Evolutionary conservation across 2,329 filamentous ascomycete genomes (phyloP), one percentile per base, ranked within the genome.

Genomic region (Elsinoe batatas): DNA sequence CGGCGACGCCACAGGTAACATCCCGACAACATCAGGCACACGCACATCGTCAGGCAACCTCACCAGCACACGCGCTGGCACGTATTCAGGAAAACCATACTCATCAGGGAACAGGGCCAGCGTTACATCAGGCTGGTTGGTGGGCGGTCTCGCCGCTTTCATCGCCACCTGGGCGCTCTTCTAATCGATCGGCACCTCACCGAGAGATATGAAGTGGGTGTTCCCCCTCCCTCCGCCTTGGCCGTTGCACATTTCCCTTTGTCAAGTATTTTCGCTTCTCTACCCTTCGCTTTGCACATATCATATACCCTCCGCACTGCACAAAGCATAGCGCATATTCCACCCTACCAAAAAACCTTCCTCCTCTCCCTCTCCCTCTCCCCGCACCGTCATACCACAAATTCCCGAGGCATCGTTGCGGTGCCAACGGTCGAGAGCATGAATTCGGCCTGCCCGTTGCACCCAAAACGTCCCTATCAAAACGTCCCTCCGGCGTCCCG

Each of bases 1-100:
- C 59, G 64, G 76, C 53, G 37, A 59, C 26, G 67, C 66, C 7
- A 71, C 68, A 11, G 68, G 69, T 11, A 68, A 69, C 51, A 58
- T 68, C 32, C 70, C 71, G 12, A 26, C 53, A n/a, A 18, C 53
- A 17, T 46, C 38, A 10, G 35, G 36, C 7, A 44, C 40, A 15
- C 46, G 40, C 32, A 33, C 47, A 44, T 46, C 38, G 53, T 55
- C 53, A 44, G 53, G 53, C 38, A 55, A 55, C 42, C 40, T 44
- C 53, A 55, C 53, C 47, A 51, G 47, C 47, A 51, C 47, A n/a
- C 47, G 33, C 46, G 37, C 53, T 44, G 53, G 53, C 53, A 55
- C 53, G 5, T 55, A 55, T 46, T 55, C 53, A 37, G 53, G 53
- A 37, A 55, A 55, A 55, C 53, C 53, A 47, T 55, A 46, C 53